These are phyloP conservation scores for Tephrocybe sp. DNA, from an alignment of 768 basidiomycete species.

Conservation along the genomic window DNA sequence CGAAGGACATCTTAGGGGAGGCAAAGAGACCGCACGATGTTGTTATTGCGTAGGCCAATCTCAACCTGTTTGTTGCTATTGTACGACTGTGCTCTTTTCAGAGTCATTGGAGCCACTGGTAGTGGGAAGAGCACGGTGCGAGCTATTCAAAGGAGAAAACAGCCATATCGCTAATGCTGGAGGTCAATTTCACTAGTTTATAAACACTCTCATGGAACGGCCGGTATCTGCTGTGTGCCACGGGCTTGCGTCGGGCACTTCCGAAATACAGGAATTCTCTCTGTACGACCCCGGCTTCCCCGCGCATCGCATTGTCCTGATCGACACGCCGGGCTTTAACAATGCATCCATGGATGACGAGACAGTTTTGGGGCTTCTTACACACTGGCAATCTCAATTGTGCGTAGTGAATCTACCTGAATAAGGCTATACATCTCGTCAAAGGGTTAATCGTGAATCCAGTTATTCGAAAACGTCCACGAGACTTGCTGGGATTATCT, in stretches of 20 bases:
- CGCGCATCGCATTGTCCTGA: background rate
- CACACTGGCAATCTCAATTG: background rate
- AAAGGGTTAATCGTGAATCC: background rate
- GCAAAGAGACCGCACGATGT: too few species aligned
- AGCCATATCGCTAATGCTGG: too few species aligned
- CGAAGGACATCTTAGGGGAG: too few species aligned
- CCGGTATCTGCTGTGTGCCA: background rate
- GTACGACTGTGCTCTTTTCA: too few species aligned
- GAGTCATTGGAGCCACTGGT: too few species aligned
- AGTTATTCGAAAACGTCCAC: background rate
- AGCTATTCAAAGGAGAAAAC: too few species aligned
- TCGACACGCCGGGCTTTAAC: background rate
- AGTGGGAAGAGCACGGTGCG: background rate
- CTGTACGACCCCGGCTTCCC: background rate
- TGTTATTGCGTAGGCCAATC: too few species aligned
- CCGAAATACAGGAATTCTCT: background rate
- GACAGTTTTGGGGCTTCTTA: background rate
- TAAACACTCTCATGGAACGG: background rate
- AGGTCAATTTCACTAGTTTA: background rate
- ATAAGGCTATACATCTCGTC: background rate
- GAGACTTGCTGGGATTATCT: background rate
- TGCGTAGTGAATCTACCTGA: background rate
- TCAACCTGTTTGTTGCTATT: too few species aligned
- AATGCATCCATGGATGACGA: background rate
- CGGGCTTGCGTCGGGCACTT: background rate